These are phyloP conservation scores for Oenanthe sinensis DNA, from an alignment of 129 eudicot species.

Conservation along the genomic window DNA sequence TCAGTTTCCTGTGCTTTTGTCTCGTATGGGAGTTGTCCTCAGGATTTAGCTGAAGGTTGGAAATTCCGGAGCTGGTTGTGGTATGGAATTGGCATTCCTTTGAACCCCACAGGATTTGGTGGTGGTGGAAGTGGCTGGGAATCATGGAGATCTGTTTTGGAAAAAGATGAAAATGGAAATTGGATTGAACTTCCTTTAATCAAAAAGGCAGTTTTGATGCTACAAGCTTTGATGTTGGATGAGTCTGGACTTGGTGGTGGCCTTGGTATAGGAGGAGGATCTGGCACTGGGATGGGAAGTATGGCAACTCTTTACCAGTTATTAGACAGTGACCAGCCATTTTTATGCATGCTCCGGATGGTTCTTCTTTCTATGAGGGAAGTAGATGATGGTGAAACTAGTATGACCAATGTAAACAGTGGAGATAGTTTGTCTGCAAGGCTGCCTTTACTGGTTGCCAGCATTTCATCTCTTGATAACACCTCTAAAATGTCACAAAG, in stretches of 20 bases:
- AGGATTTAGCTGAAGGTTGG: conserved; percentile 90
- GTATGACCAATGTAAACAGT: conserved; percentile 34
- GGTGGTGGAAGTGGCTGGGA: conserved; percentile 99
- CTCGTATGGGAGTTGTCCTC: conserved; percentile 77
- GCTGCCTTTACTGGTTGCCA: conserved; percentile 28
- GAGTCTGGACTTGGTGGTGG: conserved; percentile 99
- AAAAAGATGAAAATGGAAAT: conserved; percentile 69
- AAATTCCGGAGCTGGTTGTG: conserved; percentile 78
- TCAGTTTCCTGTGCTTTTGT: conserved; percentile 93
- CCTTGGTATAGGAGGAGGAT: conserved; percentile 96
- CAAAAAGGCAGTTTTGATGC: conserved; percentile 81
- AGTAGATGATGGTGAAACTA: conserved; percentile 77
- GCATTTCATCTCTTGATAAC: conserved; percentile 33
- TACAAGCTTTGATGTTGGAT: conserved; percentile 83
- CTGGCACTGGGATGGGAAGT: conserved; percentile 99
- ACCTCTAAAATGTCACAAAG: conserved; percentile 45
- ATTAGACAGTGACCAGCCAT: conserved; percentile 95
- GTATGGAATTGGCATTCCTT: conserved; percentile 86
- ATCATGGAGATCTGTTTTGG: conserved; percentile 71
- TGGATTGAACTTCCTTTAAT: conserved; percentile 91
- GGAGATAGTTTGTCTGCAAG: conserved; percentile 35
- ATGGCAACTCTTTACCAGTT: conserved; percentile 90
- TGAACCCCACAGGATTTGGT: conserved; percentile 40
- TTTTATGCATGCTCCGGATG: conserved; percentile 94
- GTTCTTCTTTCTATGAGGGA: conserved; percentile 94